Evolutionary conservation across 2,329 filamentous ascomycete species (phyloP), one percentile per base, ranked within the genome.

Genomic region (Tolypocladium amazonense): DNA sequence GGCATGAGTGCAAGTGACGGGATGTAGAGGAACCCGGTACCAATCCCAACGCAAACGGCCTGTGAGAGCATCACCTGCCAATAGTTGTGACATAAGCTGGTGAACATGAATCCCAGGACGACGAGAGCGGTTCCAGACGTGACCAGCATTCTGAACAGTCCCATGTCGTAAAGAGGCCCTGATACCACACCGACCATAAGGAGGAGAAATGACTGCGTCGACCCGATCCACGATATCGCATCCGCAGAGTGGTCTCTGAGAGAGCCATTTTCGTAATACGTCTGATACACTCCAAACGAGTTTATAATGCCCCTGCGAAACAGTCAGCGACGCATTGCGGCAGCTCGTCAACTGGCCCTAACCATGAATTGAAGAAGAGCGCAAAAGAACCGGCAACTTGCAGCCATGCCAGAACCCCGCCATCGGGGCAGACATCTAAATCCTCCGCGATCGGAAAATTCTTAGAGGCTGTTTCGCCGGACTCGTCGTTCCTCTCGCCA

Each of bases 11-110:
- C 73, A 3, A 78, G 68, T 35, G 68, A 69, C 1, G 76, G 76
- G 6, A 77, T 62, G 50, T 73, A 74, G 23, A 74, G 63, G 61
- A 72, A 69, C 4, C 75, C 76, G 25, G 70, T 70, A 2, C 79
- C 79, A 1, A 79, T 54, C 1, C 79, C 79, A 45, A 75, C 66
- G 60, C 72, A 75, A 37, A 77, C 55, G 7, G 76, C 76, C 61
- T 79, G 76, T 0, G 74, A 66, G 4, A 79, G 67, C 9, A 79
- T 62, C 23, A 76, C 62, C 59, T 79, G 76, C 68, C 71, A 79
- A 69, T 77, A 78, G 30, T 63, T 61, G 1, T 66, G 69, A 41
- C 68, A 67, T 12, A 78, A 59, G 60, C 70, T 73, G 2, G 71
- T 70, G 67, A 75, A 69, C 62, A 73, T 73, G 60, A 77, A 66